Conservation (phyloP, 352 stramenopile species). For the Phytopythium sindhum region DNA sequence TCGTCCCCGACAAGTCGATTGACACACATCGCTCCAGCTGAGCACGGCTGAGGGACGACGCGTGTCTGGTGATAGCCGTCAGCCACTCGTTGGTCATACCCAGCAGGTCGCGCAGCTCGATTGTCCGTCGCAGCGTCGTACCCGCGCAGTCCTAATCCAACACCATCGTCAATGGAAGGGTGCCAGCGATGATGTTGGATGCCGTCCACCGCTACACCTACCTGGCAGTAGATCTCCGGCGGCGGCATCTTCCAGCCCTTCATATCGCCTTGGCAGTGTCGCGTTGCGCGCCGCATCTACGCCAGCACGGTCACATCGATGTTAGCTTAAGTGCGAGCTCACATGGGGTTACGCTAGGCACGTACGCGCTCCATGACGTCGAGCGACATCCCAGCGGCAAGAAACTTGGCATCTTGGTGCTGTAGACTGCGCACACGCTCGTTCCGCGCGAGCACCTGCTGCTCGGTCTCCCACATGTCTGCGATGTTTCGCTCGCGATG, state of each 20-base stretch:
- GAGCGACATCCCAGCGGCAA: slow-evolving; percentile 9
- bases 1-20: slow-evolving; percentile 24
- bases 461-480: slow-evolving; percentile 12
- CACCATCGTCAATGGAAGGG: background rate
- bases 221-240: slow-evolving; percentile 32
- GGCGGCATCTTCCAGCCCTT: slow-evolving; percentile 24
- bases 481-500: background rate
- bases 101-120: slow-evolving; percentile 22
- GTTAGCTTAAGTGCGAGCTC: background rate
- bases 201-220: slow-evolving; percentile 6
- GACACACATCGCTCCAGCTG: slow-evolving; percentile 8
- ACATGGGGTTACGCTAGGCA: background rate
- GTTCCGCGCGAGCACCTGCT: slow-evolving; percentile 11
- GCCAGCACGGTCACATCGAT: background rate
- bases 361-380: slow-evolving; percentile 26
- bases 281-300: slow-evolving; percentile 20
- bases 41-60: slow-evolving; percentile 9
- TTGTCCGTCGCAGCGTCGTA: slow-evolving; percentile 17
- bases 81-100: slow-evolving; percentile 34
- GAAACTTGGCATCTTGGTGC: slow-evolving; percentile 9
- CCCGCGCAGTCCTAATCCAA: slow-evolving; percentile 21
- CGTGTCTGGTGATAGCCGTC: slow-evolving; percentile 16
- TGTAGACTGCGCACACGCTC: slow-evolving; percentile 13
- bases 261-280: slow-evolving; percentile 16
- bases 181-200: background rate